phyloP scores from a whole-genome alignment of 345 rosid genomes.

The rapeseed (Brassica napus) region Da-Ae NC_063452.1:13900501-13901000 shows the following conservation, averaged over 20 bases:
- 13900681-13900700: not conserved
- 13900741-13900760: not conserved
- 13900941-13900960: too few relatives aligned
- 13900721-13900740: conserved; percentile 2
- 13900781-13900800: not conserved
- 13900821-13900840: too few relatives aligned
- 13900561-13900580: conserved; percentile 77
- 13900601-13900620: conserved; percentile 71
- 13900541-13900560: conserved; percentile 75
- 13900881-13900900: too few relatives aligned
- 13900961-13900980: too few relatives aligned
- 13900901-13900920: too few relatives aligned
- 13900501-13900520: conserved; percentile 73
- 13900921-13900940: too few relatives aligned
- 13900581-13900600: conserved; percentile 92
- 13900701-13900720: conserved; percentile 12
- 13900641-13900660: conserved; percentile 34
- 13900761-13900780: not conserved
- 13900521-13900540: conserved; percentile 71
- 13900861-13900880: too few relatives aligned
- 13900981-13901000: too few relatives aligned
- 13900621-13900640: conserved; percentile 28
- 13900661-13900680: not conserved
- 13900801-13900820: not conserved
- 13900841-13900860: too few relatives aligned